A percentile compares a stretch with the other conserved stretches of the same genome.
These are phyloP conservation scores for Trichoderma semiorbis DNA, from an alignment of 2,329 filamentous ascomycete genomes.

Conservation along the genomic window DNA sequence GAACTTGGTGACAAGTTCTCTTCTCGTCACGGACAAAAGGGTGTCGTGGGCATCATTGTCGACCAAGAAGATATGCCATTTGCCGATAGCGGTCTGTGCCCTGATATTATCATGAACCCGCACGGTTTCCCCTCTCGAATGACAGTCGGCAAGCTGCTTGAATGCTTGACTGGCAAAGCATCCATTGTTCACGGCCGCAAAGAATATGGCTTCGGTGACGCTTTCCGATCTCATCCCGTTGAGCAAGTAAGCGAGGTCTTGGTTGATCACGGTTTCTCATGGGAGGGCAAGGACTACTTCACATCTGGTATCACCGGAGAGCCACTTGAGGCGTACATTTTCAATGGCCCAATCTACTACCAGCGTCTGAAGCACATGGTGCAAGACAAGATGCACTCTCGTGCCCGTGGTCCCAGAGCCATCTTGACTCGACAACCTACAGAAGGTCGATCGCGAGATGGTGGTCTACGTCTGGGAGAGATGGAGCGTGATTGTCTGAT, in stretches of 20 bases:
- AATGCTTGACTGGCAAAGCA: conserved; percentile 91
- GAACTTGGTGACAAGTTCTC: conserved; percentile 99
- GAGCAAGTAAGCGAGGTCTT: conserved; percentile 86
- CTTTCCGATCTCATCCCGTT: conserved; percentile 78
- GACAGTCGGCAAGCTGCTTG: conserved; percentile 97
- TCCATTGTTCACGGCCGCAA: conserved; percentile 80
- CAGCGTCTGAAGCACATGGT: conserved; percentile 99
- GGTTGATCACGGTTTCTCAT: conserved; percentile 86
- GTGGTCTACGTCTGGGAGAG: conserved; percentile 89
- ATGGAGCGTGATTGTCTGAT: conserved; percentile 99
- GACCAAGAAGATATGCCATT: conserved; percentile 98
- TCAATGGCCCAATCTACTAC: conserved; percentile 98
- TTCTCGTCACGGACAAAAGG: conserved; percentile 96
- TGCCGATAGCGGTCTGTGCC: conserved; percentile 82
- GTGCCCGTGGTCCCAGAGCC: conserved; percentile 82
- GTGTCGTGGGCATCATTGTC: conserved; percentile 93
- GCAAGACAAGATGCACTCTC: conserved; percentile 98
- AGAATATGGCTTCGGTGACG: conserved; percentile 78
- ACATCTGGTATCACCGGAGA: conserved; percentile 95
- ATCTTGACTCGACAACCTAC: conserved; percentile 94
- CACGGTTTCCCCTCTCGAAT: conserved; percentile 99
- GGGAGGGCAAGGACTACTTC: conserved; percentile 95
- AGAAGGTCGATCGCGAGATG: conserved; percentile 88
- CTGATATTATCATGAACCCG: conserved; percentile 99
- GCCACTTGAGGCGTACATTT: conserved; percentile 90